A percentile compares a stretch with the other conserved stretches of the same genome.
phyloP scores from a whole-genome alignment of 1,284 basidiomycete genomes.

The Naganishia liquefaciens region DNA sequence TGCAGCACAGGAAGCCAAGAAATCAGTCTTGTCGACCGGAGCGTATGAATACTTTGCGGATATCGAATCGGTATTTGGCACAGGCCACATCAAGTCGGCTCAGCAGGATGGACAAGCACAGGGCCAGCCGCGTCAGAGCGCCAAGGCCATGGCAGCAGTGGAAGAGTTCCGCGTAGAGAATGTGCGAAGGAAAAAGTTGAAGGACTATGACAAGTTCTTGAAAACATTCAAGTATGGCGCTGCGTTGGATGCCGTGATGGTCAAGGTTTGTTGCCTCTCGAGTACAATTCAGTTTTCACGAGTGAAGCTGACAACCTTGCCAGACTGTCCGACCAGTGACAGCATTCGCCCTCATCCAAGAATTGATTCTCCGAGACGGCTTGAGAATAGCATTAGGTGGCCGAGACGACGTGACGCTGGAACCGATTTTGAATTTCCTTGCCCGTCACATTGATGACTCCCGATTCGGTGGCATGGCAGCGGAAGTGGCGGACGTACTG shows the following conservation, averaged over 20 bases:
- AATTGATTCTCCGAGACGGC: slow-evolving; percentile 90
- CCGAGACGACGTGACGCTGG: slow-evolving; percentile 89
- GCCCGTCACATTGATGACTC: slow-evolving; percentile 85
- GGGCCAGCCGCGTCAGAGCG: slow-evolving; percentile 38
- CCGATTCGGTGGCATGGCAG: slow-evolving; percentile 83
- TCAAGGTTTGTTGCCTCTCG: slow-evolving; percentile 62
- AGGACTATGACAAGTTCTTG: slow-evolving; percentile 84
- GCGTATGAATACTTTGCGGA: slow-evolving; percentile 70
- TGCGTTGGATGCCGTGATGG: slow-evolving; percentile 84
- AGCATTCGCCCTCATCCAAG: slow-evolving; percentile 88
- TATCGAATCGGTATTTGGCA: slow-evolving; percentile 64
- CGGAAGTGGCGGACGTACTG: slow-evolving; percentile 76
- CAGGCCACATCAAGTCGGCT: slow-evolving; percentile 62
- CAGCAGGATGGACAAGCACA: slow-evolving; percentile 48
- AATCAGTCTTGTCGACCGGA: slow-evolving; percentile 61
- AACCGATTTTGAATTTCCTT: slow-evolving; percentile 83
- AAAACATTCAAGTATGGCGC: slow-evolving; percentile 94
- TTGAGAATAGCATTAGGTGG: slow-evolving; percentile 81
- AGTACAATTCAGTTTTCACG: background rate
- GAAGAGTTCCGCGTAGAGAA: slow-evolving; percentile 76
- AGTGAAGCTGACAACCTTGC: background rate
- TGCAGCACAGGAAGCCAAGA: slow-evolving; percentile 55
- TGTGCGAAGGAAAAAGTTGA: slow-evolving; percentile 70
- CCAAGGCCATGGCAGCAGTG: slow-evolving; percentile 53
- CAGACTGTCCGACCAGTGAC: slow-evolving; percentile 70